These are phyloP conservation scores for Oryza nivara DNA, from an alignment of 176 grass and related monocot species.

Conservation along the genomic window DNA sequence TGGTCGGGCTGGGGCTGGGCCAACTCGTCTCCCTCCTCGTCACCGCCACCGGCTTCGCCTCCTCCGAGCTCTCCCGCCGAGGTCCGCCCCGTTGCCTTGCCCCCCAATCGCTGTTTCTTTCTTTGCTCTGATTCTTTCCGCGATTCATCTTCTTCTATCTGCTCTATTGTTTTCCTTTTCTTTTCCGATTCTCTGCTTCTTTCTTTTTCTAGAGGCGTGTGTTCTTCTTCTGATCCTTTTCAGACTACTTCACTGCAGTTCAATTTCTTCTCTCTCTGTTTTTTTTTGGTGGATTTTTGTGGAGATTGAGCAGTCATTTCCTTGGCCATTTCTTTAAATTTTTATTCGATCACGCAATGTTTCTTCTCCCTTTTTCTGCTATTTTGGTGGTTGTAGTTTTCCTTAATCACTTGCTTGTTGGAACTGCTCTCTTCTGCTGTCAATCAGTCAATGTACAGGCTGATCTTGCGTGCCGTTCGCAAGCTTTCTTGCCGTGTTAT, in stretches of 20 bases:
- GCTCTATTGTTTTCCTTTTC: neutral
- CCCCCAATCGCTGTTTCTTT: neutral
- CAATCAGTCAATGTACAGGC: neutral
- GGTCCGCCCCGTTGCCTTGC: conserved; percentile 13
- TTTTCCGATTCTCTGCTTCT: neutral
- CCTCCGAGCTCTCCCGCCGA: conserved; percentile 69
- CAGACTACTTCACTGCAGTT: neutral
- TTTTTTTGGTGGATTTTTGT: neutral
- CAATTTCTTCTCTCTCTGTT: neutral
- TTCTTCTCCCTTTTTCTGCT: neutral
- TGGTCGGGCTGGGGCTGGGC: conserved; percentile 48
- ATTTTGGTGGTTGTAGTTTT: neutral
- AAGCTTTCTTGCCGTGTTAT: neutral
- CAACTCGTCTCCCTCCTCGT: conserved; percentile 72
- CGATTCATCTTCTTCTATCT: neutral
- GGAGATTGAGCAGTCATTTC: neutral
- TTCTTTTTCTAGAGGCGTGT: neutral
- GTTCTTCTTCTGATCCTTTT: neutral
- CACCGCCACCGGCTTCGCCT: conserved; percentile 68
- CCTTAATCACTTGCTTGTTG: conserved; percentile 4
- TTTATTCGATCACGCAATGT: neutral
- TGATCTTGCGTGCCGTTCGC: conserved; percentile 27
- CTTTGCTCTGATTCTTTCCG: neutral
- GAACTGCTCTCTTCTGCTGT: conserved; percentile 6
- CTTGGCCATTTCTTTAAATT: neutral